Conservation (phyloP, 768 basidiomycete genomes). For the Tulasnella sp. region DNA sequence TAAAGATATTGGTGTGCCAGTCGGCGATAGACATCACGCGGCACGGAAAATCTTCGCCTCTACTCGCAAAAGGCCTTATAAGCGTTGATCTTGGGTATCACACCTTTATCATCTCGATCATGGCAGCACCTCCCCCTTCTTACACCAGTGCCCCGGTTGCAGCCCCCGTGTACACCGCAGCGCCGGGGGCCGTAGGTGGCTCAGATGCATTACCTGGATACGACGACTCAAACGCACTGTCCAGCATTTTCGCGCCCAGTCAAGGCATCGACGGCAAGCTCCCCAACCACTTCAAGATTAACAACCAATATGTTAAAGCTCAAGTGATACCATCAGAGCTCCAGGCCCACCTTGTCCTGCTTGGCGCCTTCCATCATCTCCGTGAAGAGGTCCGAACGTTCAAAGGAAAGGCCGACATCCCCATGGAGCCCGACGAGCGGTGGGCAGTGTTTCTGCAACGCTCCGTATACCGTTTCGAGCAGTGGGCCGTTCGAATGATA, state of each 20-base stretch:
- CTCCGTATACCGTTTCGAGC: constrained; percentile 31
- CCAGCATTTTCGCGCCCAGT: neutral
- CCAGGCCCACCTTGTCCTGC: constrained; percentile 30
- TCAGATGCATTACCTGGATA: neutral
- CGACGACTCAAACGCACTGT: neutral
- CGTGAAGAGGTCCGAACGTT: constrained; percentile 18
- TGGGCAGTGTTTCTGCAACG: constrained; percentile 29
- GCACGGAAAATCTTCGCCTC: neutral
- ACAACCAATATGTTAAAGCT: constrained; percentile 1
- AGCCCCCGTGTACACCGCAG: neutral
- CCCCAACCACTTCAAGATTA: neutral
- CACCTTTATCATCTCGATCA: neutral
- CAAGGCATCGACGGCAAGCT: constrained; percentile 13
- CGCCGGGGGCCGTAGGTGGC: neutral
- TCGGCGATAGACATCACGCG: neutral
- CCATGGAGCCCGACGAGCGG: constrained; percentile 26
- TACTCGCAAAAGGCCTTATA: neutral
- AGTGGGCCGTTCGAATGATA: constrained; percentile 20
- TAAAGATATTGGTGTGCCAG: neutral
- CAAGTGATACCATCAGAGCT: constrained; percentile 21
- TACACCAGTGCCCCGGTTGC: neutral
- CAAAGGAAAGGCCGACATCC: neutral
- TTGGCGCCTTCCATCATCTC: constrained; percentile 30
- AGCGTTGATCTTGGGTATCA: neutral
- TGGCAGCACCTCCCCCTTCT: neutral